Evolutionary conservation across 139 green algal genomes (phyloP), one percentile per base, ranked within the genome.

Genomic region (Chlorella sp.): DNA sequence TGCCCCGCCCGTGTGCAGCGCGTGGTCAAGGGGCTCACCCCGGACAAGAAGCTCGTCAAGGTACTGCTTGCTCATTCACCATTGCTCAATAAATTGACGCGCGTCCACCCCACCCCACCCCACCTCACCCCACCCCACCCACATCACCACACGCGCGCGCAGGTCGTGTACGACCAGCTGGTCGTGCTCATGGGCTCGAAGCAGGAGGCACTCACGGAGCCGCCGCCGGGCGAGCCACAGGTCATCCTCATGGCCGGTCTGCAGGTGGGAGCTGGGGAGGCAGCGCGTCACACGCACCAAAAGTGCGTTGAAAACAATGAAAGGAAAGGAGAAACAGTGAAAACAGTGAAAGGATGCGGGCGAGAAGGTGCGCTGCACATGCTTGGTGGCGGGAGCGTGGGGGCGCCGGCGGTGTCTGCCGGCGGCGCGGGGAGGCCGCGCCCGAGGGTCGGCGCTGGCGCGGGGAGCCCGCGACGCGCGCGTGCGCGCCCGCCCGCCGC

Each of bases 1-100:
- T n/a, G n/a, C n/a, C n/a, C n/a, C n/a, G n/a, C n/a, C n/a, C n/a
- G n/a, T n/a, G n/a, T n/a, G n/a, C n/a, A n/a, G 12, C 80, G 92
- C 42, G 95, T 98, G 17, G 79, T 94, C 8, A 87, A 92, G 38
- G 95, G 95, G 25, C 84, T 98, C n/a, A 87, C 79, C 5, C 96
- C 95, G 6, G 87, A 97, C 55, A 88, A 97, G 72, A 90, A 97
- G 89, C 93, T 99, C 42, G 89, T 98, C 45, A 98, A 98, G 87
- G 81, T 71, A 35, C 55, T 8, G 23, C 25, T 29, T 8, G 55
- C 55, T 29, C 8, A 8, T 8, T 12, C 55, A 8, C 25, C 27
- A 33, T n/a, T 62, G 55, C 27, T 62, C n/a, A n/a, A 36, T 62
- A 11, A 36, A 8, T n/a, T n/a, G 55, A 8, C 55, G 59, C 8